Base-by-base conservation (phyloP, 139 green algal species). In the Asterochloris erici region DNA sequence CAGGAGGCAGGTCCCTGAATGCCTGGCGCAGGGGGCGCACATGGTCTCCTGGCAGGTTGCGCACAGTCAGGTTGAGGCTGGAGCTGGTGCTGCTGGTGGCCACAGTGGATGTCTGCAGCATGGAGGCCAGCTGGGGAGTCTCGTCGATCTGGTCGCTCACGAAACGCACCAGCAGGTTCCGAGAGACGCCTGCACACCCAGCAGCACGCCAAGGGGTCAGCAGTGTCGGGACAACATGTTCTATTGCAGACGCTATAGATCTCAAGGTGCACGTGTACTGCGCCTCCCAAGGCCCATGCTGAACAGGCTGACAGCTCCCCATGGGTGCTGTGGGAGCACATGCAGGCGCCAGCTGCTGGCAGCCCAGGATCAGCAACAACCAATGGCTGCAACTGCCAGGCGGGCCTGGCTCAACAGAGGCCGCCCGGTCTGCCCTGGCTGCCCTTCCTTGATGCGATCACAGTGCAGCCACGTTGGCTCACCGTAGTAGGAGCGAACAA, bases 131-230 rank as follows among this genome's bases (percentile, higher is more conserved):
- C 66, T 86, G 79, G 27, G 92, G 86, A 60, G 91, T 97, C 81
- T 98, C 94, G 78, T 99, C 96, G 14, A 98, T 95, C 54, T 81
- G 86, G 88, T 99, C 96, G 74, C 95, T 84, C 24, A 84, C 83
- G 86, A 99, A 99, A 9, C 91, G 89, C 29, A 99, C 77, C 68
- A 98, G 88, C 75, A 99, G 88, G 86, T 98, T 99, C 60, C 91
- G 91, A 0, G 77, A 79, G 11, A 98, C 89, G 12, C 81, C 84
- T 89, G 75, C 78, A 78, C 47, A 77, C 15, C 12, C 62, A 78
- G 28, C 60, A 70, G 16, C 24, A 63, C 73, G 12, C 23, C 54
- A 16, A 62, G 12, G n/a, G 19, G 16, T 29, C 19, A 61, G 61
- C 29, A 12, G 12, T 15, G 74, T 74, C 23, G 62, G 26, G 1